Percentiles rank a stretch among this genome's conserved stretches.
phyloP scores from a whole-genome alignment of 2,329 filamentous ascomycete genomes.

The Hypoxylon rubiginosum region DNA sequence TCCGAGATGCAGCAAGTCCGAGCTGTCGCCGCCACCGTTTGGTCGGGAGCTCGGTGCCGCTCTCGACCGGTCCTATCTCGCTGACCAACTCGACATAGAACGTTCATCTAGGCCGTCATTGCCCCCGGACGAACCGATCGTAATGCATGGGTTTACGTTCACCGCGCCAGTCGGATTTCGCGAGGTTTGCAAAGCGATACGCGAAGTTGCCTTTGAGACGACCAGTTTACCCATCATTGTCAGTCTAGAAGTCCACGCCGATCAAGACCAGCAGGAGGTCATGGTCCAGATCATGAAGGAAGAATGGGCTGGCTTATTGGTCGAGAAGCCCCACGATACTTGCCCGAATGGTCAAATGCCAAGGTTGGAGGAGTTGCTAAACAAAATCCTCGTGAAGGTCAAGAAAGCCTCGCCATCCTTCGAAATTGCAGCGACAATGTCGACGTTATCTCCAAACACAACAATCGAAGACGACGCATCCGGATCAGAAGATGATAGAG shows the following conservation, averaged over 20 bases:
- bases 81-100: slow-evolving; percentile 35
- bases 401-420: slow-evolving; percentile 65
- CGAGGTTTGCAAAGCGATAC: slow-evolving; percentile 84
- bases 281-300: slow-evolving; percentile 97
- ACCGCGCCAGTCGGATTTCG: slow-evolving; percentile 90
- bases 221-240: slow-evolving; percentile 88
- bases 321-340: slow-evolving; percentile 69
- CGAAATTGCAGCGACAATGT: slow-evolving; percentile 51
- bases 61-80: slow-evolving; percentile 31
- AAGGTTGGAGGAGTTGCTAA: slow-evolving; percentile 76
- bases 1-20: slow-evolving; percentile 47
- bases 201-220: slow-evolving; percentile 80
- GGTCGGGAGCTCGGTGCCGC: slow-evolving; percentile 29
- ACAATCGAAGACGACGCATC: slow-evolving; percentile 57
- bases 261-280: slow-evolving; percentile 83
- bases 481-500: slow-evolving; percentile 61
- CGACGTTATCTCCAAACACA: slow-evolving; percentile 50
- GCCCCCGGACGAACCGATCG: slow-evolving; percentile 76
- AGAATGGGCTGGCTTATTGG: slow-evolving; percentile 81
- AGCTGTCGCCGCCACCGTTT: slow-evolving; percentile 38
- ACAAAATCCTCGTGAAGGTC: slow-evolving; percentile 88
- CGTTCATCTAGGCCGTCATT: slow-evolving; percentile 45
- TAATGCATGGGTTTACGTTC: slow-evolving; percentile 86
- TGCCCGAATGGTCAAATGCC: slow-evolving; percentile 71
- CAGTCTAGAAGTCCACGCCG: slow-evolving; percentile 91